Evolutionary conservation across 2,329 filamentous ascomycete genomes (phyloP).

Genomic region (Fusarium longipes): DNA sequence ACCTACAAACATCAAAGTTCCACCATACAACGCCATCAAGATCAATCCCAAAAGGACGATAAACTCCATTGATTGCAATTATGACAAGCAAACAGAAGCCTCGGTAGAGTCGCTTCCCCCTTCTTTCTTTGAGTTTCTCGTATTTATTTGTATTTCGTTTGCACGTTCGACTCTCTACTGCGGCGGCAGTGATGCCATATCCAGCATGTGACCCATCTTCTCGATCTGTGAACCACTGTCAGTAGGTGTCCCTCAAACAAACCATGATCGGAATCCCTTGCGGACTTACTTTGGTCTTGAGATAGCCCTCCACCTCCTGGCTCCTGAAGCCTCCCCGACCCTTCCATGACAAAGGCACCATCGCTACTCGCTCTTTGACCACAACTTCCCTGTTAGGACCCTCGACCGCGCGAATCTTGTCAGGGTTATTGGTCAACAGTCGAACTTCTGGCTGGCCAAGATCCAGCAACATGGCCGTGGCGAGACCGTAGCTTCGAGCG

Average conservation of each 20-base stretch:
- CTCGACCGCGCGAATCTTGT: conserved; percentile 95
- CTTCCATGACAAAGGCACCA: conserved; percentile 95
- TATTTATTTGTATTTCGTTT: conserved; percentile 1
- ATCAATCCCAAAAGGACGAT: conserved; percentile 29
- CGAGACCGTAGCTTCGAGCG: conserved; percentile 93
- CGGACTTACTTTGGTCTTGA: conserved; percentile 85
- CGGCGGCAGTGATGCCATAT: conserved; percentile 57
- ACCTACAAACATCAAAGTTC: conserved; percentile 29
- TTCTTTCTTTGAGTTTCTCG: not conserved
- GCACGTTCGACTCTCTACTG: conserved; percentile 12
- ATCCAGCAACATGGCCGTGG: conserved; percentile 92
- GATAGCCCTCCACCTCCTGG: conserved; percentile 90
- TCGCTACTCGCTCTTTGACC: conserved; percentile 90
- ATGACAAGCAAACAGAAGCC: conserved; percentile 4
- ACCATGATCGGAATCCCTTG: not conserved
- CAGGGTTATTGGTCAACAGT: conserved; percentile 94
- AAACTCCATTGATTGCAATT: conserved; percentile 41
- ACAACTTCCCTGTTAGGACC: conserved; percentile 88
- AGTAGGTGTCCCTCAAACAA: conserved; percentile 13
- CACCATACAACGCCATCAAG: conserved; percentile 41
- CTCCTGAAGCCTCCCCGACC: conserved; percentile 85
- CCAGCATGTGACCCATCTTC: conserved; percentile 86
- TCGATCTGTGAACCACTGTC: conserved; percentile 69
- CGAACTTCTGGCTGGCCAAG: conserved; percentile 82
- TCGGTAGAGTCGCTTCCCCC: not conserved